Conservation (phyloP, 1,284 basidiomycete species). For the Taiwanofungus camphoratus region DNA sequence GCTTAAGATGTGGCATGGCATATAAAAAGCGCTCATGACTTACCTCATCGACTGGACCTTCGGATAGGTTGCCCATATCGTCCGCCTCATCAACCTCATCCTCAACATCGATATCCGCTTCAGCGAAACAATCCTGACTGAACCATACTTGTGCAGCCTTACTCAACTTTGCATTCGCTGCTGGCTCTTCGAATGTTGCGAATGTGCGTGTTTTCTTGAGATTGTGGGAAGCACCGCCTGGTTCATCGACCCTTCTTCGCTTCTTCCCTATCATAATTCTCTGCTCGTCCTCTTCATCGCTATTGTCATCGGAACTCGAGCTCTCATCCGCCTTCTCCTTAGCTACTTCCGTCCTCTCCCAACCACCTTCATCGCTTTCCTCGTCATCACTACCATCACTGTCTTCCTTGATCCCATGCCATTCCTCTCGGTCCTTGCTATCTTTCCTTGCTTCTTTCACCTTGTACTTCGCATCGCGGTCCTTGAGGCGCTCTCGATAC, state of each 20-base stretch:
- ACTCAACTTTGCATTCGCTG: constrained; percentile 32
- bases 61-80: constrained; percentile 29
- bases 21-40: constrained; percentile 1
- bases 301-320: constrained; percentile 53
- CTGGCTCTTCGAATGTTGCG: constrained; percentile 34
- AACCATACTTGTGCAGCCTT: constrained; percentile 81
- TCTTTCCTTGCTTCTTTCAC: constrained; percentile 80
- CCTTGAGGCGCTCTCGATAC: constrained; percentile 79
- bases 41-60: constrained; percentile 11
- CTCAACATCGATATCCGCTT: constrained; percentile 53
- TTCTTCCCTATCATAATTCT: constrained; percentile 36
- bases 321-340: constrained; percentile 57
- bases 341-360: constrained; percentile 61
- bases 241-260: constrained; percentile 34
- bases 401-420: constrained; percentile 65
- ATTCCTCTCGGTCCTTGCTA: constrained; percentile 69
- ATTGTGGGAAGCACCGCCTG: constrained; percentile 27
- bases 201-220: constrained; percentile 38
- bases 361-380: constrained; percentile 57
- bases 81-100: constrained; percentile 35
- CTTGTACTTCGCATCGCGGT: constrained; percentile 87
- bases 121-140: constrained; percentile 89
- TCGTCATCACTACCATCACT: constrained; percentile 38
- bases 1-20: constrained; percentile 6
- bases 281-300: constrained; percentile 46